Conservation (phyloP, 192 early-diverging fungal genomes). For the Backusella psychrophila region DNA sequence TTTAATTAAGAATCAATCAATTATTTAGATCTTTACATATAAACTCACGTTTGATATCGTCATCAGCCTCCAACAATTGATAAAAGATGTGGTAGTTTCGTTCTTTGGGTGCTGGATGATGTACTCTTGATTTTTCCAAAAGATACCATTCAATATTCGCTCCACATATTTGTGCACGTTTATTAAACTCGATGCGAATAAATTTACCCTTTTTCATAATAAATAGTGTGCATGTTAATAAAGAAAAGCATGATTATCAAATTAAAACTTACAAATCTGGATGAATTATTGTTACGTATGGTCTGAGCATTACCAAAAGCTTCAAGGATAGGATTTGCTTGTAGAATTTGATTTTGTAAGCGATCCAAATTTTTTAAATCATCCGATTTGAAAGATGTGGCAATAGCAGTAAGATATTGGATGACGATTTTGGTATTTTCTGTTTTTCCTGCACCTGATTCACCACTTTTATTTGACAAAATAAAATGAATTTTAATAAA, state of each 20-base stretch:
- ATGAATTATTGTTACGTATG: conserved; percentile 98
- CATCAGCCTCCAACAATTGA: conserved; percentile 90
- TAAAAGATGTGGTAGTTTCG: conserved; percentile 99
- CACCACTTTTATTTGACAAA: conserved; percentile 60
- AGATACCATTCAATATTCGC: conserved; percentile 98
- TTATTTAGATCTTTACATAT: background rate
- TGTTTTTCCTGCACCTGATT: conserved; percentile 99
- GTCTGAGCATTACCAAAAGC: conserved; percentile 99
- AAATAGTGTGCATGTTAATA: background rate
- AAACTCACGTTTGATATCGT: conserved; percentile 62
- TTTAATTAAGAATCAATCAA: background rate
- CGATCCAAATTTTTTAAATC: conserved; percentile 40
- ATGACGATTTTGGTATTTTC: conserved; percentile 99
- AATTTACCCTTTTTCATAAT: conserved; percentile 79
- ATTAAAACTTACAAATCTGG: conserved; percentile 78
- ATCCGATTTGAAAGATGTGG: conserved; percentile 48
- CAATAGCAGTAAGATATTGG: conserved; percentile 93
- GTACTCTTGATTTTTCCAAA: conserved; percentile 96
- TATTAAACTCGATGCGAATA: conserved; percentile 96
- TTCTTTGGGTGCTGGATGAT: conserved; percentile 88
- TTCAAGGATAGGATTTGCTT: conserved; percentile 97
- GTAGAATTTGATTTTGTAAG: conserved; percentile 82
- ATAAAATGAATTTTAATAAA: background rate
- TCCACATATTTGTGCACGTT: conserved; percentile 82
- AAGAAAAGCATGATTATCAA: background rate